Percentiles rank a stretch among this genome's conserved stretches.
These are phyloP conservation scores for Yarrowia deformans DNA, from an alignment of 805 yeast species.

Conservation along the genomic window DNA sequence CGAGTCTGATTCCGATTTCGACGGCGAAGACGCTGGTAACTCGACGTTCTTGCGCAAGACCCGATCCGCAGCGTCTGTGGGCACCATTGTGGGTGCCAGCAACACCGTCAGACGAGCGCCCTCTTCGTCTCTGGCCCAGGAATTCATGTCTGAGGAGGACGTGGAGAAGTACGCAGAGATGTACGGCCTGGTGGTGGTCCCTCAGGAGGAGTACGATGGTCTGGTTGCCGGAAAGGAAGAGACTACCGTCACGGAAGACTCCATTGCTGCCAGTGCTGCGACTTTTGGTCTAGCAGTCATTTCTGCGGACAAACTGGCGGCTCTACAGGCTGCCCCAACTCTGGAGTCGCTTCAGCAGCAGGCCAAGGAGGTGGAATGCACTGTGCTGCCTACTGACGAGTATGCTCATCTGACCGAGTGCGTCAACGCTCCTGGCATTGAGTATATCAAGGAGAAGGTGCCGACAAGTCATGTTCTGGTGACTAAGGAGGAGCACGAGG, in stretches of 20 bases:
- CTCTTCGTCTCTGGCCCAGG: slow-evolving; percentile 43
- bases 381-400: slow-evolving; percentile 45
- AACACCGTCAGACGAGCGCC: not conserved
- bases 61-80: slow-evolving; percentile 6
- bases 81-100: not conserved
- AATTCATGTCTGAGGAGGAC: slow-evolving; percentile 46
- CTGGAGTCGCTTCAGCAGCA: slow-evolving; percentile 45
- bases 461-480: not conserved
- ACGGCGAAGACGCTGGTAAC: not conserved
- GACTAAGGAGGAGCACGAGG: slow-evolving; percentile 2
- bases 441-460: slow-evolving; percentile 41
- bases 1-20: slow-evolving; percentile 42
- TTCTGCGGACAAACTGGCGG: slow-evolving; percentile 38
- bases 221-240: slow-evolving; percentile 40
- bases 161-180: slow-evolving; percentile 43
- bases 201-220: slow-evolving; percentile 44
- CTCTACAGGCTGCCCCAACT: slow-evolving; percentile 45
- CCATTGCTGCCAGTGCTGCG: slow-evolving; percentile 34
- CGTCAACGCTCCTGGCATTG: slow-evolving; percentile 42
- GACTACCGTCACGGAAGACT: slow-evolving; percentile 11
- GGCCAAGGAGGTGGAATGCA: slow-evolving; percentile 43
- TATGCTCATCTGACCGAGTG: slow-evolving; percentile 39
- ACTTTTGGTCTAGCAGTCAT: slow-evolving; percentile 41
- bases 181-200: slow-evolving; percentile 44
- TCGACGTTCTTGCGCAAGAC: slow-evolving; percentile 16